Percentiles rank a stretch among this genome's conserved stretches.
These are phyloP conservation scores for Penicillium salamii DNA, from an alignment of 495 filamentous ascomycete genomes.

Conservation along the genomic window DNA sequence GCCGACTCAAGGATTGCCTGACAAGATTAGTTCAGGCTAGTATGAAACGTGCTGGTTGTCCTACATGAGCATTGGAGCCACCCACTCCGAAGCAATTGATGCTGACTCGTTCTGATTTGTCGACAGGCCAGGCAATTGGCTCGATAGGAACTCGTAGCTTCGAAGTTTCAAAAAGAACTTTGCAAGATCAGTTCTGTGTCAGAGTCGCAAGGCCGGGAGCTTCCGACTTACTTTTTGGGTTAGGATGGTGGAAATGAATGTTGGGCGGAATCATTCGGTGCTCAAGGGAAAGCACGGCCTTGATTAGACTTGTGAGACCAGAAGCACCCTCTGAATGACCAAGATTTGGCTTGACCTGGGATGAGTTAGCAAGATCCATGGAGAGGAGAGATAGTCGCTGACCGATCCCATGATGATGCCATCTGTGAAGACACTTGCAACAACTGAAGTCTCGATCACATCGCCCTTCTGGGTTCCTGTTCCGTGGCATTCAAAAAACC, in stretches of 20 bases:
- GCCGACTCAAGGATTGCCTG: too few species aligned
- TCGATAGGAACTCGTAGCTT: background rate
- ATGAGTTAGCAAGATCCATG: slow-evolving; percentile 1
- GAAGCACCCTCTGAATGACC: slow-evolving; percentile 52
- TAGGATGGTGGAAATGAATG: too few species aligned
- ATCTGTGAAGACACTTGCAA: slow-evolving; percentile 31
- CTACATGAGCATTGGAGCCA: slow-evolving; percentile 27
- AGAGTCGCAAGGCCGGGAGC: background rate
- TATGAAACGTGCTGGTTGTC: too few species aligned
- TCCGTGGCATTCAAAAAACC: slow-evolving; percentile 6
- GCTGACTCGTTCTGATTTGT: slow-evolving; percentile 17
- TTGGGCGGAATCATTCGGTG: slow-evolving; percentile 48
- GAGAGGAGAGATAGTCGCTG: background rate
- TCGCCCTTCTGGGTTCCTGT: slow-evolving; percentile 40
- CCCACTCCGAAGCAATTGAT: slow-evolving; percentile 37
- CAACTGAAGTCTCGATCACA: slow-evolving; percentile 37
- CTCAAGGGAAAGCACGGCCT: slow-evolving; percentile 50
- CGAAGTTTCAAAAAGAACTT: background rate
- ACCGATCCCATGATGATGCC: slow-evolving; percentile 14
- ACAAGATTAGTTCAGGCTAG: too few species aligned
- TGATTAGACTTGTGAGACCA: slow-evolving; percentile 54
- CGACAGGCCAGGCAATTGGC: slow-evolving; percentile 28
- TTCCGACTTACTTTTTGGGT: too few species aligned
- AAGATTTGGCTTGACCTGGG: slow-evolving; percentile 43
- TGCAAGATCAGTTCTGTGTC: too few species aligned